These are phyloP conservation scores for Entonaema liquescens DNA, from an alignment of 495 filamentous ascomycete species.

Conservation along the genomic window DNA sequence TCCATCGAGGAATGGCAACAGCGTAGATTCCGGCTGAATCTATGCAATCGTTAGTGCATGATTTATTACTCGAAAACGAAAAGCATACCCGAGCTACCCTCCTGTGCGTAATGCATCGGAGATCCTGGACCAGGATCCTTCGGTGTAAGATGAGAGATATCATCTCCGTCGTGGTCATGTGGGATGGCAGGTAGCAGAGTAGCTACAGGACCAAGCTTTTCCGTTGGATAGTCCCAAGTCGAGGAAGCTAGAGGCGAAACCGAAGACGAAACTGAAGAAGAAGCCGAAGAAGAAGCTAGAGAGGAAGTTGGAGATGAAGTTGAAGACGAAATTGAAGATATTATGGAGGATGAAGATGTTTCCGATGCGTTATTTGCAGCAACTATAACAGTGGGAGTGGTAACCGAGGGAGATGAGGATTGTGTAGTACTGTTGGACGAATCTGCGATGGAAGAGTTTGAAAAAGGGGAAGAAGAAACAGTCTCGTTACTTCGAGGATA, in stretches of 20 bases:
- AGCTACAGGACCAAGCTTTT: constrained; percentile 14
- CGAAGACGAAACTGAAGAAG: not conserved
- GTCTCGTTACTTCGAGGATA: constrained; percentile 2
- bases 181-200: constrained; percentile 12
- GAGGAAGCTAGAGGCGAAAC: constrained; percentile 2
- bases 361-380: too few species aligned
- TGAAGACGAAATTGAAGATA: too few species aligned
- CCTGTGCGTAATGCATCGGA: constrained; percentile 6
- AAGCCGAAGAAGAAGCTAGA: not conserved
- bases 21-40: constrained; percentile 12
- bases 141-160: constrained; percentile 13
- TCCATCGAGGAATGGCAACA: constrained; percentile 17
- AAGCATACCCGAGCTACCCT: not conserved
- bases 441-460: not conserved
- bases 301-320: too few species aligned
- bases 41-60: not conserved
- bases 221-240: constrained; percentile 8
- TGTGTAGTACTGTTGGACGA: not conserved
- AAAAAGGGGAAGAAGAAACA: not conserved
- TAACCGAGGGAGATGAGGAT: not conserved
- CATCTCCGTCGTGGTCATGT: constrained; percentile 1
- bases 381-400: not conserved
- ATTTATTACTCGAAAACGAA: not conserved
- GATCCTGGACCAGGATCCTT: constrained; percentile 6
- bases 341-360: too few species aligned